Base-by-base conservation (phyloP, 2,329 filamentous ascomycete genomes). In the Penicillium hesseltinei region DNA sequence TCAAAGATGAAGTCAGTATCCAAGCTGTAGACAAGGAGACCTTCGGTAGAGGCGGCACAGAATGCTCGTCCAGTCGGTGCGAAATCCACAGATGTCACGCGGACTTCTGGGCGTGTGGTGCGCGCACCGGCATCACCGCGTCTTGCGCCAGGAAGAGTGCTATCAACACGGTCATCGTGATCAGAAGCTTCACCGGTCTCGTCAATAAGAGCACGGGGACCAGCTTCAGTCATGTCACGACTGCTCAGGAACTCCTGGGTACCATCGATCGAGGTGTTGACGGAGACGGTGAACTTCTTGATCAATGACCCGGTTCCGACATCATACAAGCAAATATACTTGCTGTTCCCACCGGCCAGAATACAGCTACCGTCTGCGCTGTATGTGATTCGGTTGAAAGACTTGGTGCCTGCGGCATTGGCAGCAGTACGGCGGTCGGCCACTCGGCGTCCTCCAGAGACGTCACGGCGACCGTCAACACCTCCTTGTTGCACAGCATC, bases 291-390 rank as follows among this genome's bases (percentile, higher is more conserved):
- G 71, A 89, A 99, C 72, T 97, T 97, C 74, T 95, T 96, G 55
- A 97, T 80, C 11, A 99, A 79, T 0, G 94, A 91, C 73, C 94
- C 92, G 0, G 93, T 96, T 57, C 87, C 87, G 33, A 96, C 91
- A n/a, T 95, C 93, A 77, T 99, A 99, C 57, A 99, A 76, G 72
- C 94, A 97, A 51, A 99, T 97, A 74, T 96, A 97, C 78, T 99
- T 99, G 86, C 92, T 97, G 80, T 94, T 96, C 33, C 94, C 94
- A 47, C 86, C 92, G 0, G 93, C 94, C 40, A 99, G 80, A 11
- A 99, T 81, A 67, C 94, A 97, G 61, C 86, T 90, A 13, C 94
- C 94, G 71, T 99, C 94, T 1, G 91, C 89, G 72, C 92, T 96
- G 77, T 97, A 99, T 53, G 85, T 86, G 63, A 99, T 90, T 7